phyloP scores from a whole-genome alignment of 1,284 basidiomycete genomes.

The Naganishia sp. region DNA sequence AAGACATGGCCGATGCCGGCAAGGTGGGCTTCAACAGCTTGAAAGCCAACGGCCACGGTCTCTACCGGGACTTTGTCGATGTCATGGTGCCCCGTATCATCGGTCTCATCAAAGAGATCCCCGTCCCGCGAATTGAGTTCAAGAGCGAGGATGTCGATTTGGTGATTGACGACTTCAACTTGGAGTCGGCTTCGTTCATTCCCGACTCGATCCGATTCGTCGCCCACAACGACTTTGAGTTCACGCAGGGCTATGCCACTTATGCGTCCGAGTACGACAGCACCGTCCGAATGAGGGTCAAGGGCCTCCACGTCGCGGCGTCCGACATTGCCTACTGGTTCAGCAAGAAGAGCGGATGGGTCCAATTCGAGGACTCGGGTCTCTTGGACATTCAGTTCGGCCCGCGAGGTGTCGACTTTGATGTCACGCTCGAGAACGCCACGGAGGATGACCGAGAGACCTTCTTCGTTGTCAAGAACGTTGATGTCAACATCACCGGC shows the following conservation, averaged over 20 bases:
- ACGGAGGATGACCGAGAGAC: conserved; percentile 55
- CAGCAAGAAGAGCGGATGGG: conserved; percentile 50
- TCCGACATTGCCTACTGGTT: conserved; percentile 57
- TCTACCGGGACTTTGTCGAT: conserved; percentile 55
- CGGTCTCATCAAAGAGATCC: conserved; percentile 55
- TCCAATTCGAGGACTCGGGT: conserved; percentile 55
- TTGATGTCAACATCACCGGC: conserved; percentile 53
- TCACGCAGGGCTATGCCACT: conserved; percentile 54
- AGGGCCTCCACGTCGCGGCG: conserved; percentile 55
- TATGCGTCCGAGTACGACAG: conserved; percentile 55
- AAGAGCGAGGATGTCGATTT: conserved; percentile 53
- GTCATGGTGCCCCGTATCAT: conserved; percentile 55
- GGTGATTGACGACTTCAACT: conserved; percentile 54
- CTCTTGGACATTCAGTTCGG: conserved; percentile 56
- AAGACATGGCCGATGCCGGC: conserved; percentile 48
- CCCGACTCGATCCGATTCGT: conserved; percentile 56
- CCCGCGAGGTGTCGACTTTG: conserved; percentile 53
- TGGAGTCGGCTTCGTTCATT: conserved; percentile 55
- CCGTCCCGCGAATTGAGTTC: conserved; percentile 56
- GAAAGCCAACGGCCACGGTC: conserved; percentile 46
- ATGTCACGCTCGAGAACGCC: conserved; percentile 56
- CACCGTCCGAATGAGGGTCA: conserved; percentile 52
- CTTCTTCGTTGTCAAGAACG: conserved; percentile 57
- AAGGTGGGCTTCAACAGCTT: conserved; percentile 46
- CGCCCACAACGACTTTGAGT: conserved; percentile 54